These are phyloP conservation scores for Magnolia officinalis DNA, from an alignment of 164 flowering plant species.

Conservation along the genomic window DNA sequence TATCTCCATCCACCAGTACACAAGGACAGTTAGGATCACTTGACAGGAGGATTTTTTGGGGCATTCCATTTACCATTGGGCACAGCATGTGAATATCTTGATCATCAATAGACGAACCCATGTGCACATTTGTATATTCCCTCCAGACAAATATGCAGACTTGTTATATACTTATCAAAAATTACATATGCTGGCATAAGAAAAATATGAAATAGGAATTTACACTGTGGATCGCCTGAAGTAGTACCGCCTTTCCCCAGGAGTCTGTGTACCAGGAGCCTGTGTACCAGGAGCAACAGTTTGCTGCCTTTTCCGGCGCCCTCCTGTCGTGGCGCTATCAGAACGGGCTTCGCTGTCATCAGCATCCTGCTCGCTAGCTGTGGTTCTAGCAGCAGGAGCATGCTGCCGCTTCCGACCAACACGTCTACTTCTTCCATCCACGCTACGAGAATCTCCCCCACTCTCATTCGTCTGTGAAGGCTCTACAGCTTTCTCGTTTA, in stretches of 20 bases:
- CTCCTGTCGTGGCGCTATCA: conserved; percentile 54
- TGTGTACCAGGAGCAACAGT: conserved; percentile 35
- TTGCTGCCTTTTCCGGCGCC: conserved; percentile 67
- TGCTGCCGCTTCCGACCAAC: conserved; percentile 46
- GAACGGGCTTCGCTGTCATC: conserved; percentile 58
- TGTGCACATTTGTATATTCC: too few relatives aligned
- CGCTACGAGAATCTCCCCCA: conserved; percentile 32
- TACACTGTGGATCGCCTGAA: conserved; percentile 70
- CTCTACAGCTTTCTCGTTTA: conserved; percentile 18
- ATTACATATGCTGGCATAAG: background rate
- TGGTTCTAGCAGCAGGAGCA: conserved; percentile 32
- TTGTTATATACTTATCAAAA: too few relatives aligned
- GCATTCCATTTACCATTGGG: too few relatives aligned
- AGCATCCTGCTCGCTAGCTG: conserved; percentile 34
- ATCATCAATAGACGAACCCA: too few relatives aligned
- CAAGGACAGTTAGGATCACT: too few relatives aligned
- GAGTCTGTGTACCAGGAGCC: conserved; percentile 38
- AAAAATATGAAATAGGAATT: conserved; percentile 20
- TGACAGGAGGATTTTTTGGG: too few relatives aligned
- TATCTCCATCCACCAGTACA: too few relatives aligned
- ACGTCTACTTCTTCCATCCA: conserved; percentile 17
- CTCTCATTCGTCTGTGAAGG: conserved; percentile 31
- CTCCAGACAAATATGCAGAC: too few relatives aligned
- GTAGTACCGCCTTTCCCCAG: conserved; percentile 69
- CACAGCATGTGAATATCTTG: too few relatives aligned